These are phyloP conservation scores for Grammothele lineata DNA, from an alignment of 768 basidiomycete species.

Conservation along the genomic window DNA sequence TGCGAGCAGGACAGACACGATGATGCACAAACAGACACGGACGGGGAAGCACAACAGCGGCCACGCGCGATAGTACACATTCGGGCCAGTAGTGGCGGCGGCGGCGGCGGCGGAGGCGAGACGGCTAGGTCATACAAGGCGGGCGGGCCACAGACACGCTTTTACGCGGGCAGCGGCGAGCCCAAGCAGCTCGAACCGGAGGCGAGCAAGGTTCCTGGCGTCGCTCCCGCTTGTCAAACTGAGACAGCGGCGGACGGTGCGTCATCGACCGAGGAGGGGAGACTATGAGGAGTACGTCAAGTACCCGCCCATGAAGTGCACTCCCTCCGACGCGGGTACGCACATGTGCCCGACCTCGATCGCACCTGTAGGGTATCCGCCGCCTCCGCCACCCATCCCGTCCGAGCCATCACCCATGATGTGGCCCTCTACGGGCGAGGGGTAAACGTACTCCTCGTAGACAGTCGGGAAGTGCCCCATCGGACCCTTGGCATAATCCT, in stretches of 20 bases:
- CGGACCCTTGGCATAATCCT: constrained; percentile 4
- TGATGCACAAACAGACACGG: too few species aligned
- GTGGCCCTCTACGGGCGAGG: not conserved
- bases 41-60: too few species aligned
- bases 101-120: too few species aligned
- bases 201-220: too few species aligned
- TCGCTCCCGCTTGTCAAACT: too few species aligned
- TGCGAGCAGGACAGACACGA: too few species aligned
- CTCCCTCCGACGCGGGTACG: constrained; percentile 15
- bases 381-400: constrained; percentile 6
- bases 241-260: not conserved
- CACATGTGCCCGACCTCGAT: constrained; percentile 19
- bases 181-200: too few species aligned
- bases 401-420: not conserved
- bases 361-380: constrained; percentile 14
- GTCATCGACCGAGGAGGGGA: not conserved
- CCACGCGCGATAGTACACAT: too few species aligned
- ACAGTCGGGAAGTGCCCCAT: constrained; percentile 10
- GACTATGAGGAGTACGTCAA: constrained; percentile 13
- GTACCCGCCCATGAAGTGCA: constrained; percentile 16
- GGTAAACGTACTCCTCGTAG: constrained; percentile 15
- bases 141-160: too few species aligned
- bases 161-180: not conserved
- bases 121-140: too few species aligned
- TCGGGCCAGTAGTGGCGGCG: too few species aligned